Percentiles rank a stretch among this genome's conserved stretches.
Evolutionary conservation across 1,139 yeast species (phyloP).

Genomic region (Yamadazyma sp.): DNA sequence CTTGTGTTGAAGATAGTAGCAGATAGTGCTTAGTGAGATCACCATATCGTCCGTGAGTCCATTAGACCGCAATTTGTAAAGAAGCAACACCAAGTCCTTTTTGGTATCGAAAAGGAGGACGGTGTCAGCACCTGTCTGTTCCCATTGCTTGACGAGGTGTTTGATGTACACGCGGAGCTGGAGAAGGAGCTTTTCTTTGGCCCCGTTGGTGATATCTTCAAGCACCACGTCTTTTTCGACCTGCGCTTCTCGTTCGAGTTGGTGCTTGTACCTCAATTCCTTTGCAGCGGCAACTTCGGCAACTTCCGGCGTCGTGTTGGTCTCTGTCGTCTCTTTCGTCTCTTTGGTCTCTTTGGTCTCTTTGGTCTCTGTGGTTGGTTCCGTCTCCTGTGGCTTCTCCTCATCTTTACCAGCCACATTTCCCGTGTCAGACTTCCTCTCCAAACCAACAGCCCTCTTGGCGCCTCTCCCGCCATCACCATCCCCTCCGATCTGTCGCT

Average conservation of each 20-base stretch:
- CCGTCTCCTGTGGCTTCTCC: too few species aligned
- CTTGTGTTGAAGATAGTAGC: slow-evolving; percentile 56
- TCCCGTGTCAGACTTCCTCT: too few species aligned
- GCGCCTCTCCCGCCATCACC: neutral
- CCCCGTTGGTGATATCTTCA: slow-evolving; percentile 33
- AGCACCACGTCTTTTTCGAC: slow-evolving; percentile 27
- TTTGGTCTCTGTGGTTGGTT: too few species aligned
- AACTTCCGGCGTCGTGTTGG: neutral
- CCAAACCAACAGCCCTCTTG: neutral
- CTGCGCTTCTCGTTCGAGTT: slow-evolving; percentile 18
- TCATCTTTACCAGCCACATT: too few species aligned
- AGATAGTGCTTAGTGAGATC: slow-evolving; percentile 58
- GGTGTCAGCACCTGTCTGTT: slow-evolving; percentile 10
- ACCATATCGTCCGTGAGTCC: slow-evolving; percentile 45
- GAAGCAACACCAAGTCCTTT: slow-evolving; percentile 56
- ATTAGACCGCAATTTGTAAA: slow-evolving; percentile 55
- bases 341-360: neutral
- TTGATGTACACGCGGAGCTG: slow-evolving; percentile 54
- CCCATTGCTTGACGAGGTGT: slow-evolving; percentile 48
- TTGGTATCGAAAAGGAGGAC: slow-evolving; percentile 54
- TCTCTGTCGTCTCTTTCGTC: neutral
- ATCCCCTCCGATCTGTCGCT: neutral
- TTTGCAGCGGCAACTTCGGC: slow-evolving; percentile 6
- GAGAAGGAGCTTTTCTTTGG: slow-evolving; percentile 28
- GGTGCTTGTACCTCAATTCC: slow-evolving; percentile 10